A percentile compares a stretch with the other conserved stretches of the same genome.
Conservation (phyloP, 176 grass and related monocot genomes). For the Puccinellia tenuiflora region DNA sequence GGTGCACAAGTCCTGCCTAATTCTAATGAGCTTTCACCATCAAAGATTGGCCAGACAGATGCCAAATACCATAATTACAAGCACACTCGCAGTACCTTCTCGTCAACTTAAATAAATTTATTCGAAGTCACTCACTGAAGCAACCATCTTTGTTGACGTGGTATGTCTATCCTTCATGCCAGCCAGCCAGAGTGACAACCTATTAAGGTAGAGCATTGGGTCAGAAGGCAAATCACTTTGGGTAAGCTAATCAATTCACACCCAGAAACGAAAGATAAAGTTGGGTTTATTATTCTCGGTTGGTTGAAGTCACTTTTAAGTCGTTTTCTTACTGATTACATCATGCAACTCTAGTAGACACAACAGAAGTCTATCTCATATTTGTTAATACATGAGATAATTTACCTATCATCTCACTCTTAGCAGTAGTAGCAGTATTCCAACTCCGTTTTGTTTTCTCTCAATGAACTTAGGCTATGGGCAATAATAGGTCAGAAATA, state of each 20-base stretch:
- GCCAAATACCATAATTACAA: background rate
- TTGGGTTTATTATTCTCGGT: too few species aligned
- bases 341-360: too few species aligned
- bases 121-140: background rate
- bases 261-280: background rate
- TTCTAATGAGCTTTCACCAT: background rate
- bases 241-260: background rate
- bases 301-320: too few species aligned
- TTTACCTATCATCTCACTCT: background rate
- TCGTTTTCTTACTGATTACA: too few species aligned
- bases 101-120: background rate
- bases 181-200: background rate
- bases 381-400: too few species aligned
- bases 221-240: background rate
- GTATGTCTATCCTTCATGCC: background rate
- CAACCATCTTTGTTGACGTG: background rate
- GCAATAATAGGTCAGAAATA: background rate
- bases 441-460: background rate
- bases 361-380: too few species aligned
- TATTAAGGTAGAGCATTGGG: background rate
- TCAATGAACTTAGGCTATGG: background rate
- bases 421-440: background rate
- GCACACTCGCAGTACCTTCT: background rate
- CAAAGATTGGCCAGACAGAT: background rate
- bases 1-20: background rate